Conservation (phyloP, 1,284 basidiomycete genomes). For the Pascua sp. region DNA sequence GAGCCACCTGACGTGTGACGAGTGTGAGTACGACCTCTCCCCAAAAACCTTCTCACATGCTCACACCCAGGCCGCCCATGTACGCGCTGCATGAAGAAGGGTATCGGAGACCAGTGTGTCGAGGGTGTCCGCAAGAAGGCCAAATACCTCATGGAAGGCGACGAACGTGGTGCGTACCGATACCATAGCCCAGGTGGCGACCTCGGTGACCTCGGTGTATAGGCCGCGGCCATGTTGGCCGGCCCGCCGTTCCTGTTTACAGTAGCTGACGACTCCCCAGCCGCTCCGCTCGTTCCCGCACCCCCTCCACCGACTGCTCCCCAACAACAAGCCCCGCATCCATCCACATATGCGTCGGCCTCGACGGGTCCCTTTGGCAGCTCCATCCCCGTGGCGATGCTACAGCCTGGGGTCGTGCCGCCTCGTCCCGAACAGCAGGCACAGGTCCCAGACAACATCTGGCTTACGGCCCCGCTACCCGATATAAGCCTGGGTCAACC, state of each 20-base stretch:
- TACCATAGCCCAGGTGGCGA: neutral
- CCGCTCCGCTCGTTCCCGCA: neutral
- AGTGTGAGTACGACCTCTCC: constrained; percentile 58
- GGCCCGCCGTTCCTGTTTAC: too few relatives aligned
- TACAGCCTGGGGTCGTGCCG: constrained; percentile 9
- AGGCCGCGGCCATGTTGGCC: neutral
- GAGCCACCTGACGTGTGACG: constrained; percentile 95
- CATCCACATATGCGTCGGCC: too few relatives aligned
- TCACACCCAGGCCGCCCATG: constrained; percentile 76
- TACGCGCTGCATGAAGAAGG: constrained; percentile 89
- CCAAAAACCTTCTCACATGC: constrained; percentile 8
- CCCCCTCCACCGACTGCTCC: neutral
- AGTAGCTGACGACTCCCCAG: neutral
- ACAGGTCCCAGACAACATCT: constrained; percentile 20
- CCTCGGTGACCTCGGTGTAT: neutral
- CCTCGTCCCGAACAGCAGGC: neutral
- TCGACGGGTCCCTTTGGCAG: too few relatives aligned
- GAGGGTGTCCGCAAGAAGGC: constrained; percentile 97
- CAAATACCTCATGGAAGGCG: constrained; percentile 90
- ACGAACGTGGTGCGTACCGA: constrained; percentile 71
- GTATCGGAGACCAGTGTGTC: constrained; percentile 79
- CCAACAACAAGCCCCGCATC: neutral
- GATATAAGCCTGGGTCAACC: constrained; percentile 12
- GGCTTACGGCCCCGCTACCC: constrained; percentile 22
- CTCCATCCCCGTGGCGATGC: constrained; percentile 13